A percentile compares a stretch with the other conserved stretches of the same genome.
Conservation (phyloP, 2,329 filamentous ascomycete genomes). For the Didymella glomerata region DNA sequence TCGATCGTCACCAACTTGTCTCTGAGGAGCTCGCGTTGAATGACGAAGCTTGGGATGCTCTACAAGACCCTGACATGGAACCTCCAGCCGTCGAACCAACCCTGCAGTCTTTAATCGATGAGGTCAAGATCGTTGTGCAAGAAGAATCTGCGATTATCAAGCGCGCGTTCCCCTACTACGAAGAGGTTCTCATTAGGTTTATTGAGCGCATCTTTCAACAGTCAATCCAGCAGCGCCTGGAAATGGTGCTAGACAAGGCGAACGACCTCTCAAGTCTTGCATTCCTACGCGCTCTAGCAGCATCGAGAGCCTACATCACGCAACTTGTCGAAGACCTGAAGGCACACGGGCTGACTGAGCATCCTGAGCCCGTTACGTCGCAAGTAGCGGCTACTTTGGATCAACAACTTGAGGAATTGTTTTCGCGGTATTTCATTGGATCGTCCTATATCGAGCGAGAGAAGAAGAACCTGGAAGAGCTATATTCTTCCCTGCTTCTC, state of each 20-base stretch:
- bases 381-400: conserved; percentile 78
- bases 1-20: conserved; percentile 90
- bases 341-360: conserved; percentile 90
- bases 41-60: conserved; percentile 79
- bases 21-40: conserved; percentile 83
- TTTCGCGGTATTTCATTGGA: conserved; percentile 71
- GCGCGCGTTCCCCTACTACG: conserved; percentile 93
- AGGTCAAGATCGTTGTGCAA: conserved; percentile 94
- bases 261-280: conserved; percentile 89
- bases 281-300: conserved; percentile 88
- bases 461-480: conserved; percentile 74
- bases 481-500: conserved; percentile 92
- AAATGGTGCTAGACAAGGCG: conserved; percentile 95
- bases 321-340: conserved; percentile 91
- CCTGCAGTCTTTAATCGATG: conserved; percentile 88
- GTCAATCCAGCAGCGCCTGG: conserved; percentile 93
- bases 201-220: conserved; percentile 97
- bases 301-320: conserved; percentile 88
- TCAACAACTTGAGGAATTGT: conserved; percentile 71
- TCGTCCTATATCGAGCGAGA: conserved; percentile 72
- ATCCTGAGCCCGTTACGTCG: conserved; percentile 88
- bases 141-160: conserved; percentile 98
- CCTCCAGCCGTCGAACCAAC: conserved; percentile 91
- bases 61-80: conserved; percentile 93
- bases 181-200: conserved; percentile 91